Conservation (phyloP, 129 eudicot genomes). For the Artemisia annua region DNA sequence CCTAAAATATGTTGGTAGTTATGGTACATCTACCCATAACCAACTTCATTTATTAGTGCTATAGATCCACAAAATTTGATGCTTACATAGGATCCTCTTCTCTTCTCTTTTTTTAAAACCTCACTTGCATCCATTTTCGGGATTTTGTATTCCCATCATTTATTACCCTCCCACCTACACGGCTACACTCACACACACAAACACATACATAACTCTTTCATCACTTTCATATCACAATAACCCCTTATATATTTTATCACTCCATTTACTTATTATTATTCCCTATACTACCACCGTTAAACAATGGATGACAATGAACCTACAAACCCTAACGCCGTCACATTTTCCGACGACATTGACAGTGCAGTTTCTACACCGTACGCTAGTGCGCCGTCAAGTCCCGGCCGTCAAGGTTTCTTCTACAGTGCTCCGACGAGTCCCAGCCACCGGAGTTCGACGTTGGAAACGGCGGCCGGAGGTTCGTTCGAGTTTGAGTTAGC, state of each 20-base stretch:
- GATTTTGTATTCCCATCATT: no score
- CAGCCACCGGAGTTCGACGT: conserved; percentile 42
- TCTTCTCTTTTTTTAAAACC: no score
- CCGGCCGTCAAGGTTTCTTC: conserved; percentile 66
- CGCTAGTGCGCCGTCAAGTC: conserved; percentile 83
- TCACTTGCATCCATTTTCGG: no score
- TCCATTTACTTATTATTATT: no score
- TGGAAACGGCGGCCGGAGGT: conserved; percentile 20
- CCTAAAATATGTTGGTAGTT: no score
- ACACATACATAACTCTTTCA: neutral
- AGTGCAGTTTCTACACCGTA: conserved; percentile 68
- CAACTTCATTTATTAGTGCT: no score
- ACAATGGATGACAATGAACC: conserved; percentile 34
- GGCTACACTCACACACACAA: no score
- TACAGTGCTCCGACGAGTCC: conserved; percentile 94
- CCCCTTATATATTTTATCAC: no score
- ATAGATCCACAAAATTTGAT: no score
- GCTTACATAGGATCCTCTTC: no score
- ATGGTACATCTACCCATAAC: no score
- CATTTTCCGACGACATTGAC: conserved; percentile 43
- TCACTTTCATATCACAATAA: no score
- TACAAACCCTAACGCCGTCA: conserved; percentile 13
- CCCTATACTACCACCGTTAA: neutral
- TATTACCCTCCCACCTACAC: neutral
- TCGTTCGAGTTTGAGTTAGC: conserved; percentile 69